Evolutionary conservation across 1,284 basidiomycete genomes (phyloP), one percentile per base, ranked within the genome.

Genomic region (Trichosporon sp.): DNA sequence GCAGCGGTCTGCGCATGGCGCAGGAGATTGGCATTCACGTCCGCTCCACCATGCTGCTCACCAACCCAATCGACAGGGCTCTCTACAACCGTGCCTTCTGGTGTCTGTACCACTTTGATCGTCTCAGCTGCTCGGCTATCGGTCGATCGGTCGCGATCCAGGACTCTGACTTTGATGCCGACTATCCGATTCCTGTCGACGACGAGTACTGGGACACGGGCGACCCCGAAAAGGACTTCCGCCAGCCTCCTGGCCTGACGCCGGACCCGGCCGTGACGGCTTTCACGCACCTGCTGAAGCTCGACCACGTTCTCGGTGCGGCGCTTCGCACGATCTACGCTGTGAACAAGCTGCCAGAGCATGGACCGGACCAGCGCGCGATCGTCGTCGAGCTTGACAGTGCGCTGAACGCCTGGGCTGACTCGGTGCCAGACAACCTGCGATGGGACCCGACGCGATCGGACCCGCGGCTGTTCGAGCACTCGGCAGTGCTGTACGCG

Each of bases 141-240:
- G 92, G 92, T 10, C 82, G 92, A 25, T 89, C 91, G 0, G 88
- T 89, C 73, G 88, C 88, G 3, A 86, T 92, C 52, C 89, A 91
- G 65, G 90, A 92, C 65, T 90, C 92, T 74, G 92, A 93, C 71
- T 88, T 90, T 69, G 90, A 93, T 71, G 80, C 90, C 4, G 88
- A 90, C 37, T 82, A 89, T 57, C 90, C 91, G 0, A 80, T 90
- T 8, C 89, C 91, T 73, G 87, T 94, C 6, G 89, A 93, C 68
- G 93, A 95, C 73, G 89, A 92, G 68, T 91, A 87, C 71, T 92
- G 89, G 90, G 85, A 77, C 25, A 77, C 76, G 4, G 77, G 75
- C 8, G 73, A 81, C 59, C 82, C 83, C 2, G 81, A 84, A 61
- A 82, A 83, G 2, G 81, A 83, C 60, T 81, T 79, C 64, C 70